Conservation (phyloP, 208 protist species). For the Acanthamoeba lenticulata region DNA sequence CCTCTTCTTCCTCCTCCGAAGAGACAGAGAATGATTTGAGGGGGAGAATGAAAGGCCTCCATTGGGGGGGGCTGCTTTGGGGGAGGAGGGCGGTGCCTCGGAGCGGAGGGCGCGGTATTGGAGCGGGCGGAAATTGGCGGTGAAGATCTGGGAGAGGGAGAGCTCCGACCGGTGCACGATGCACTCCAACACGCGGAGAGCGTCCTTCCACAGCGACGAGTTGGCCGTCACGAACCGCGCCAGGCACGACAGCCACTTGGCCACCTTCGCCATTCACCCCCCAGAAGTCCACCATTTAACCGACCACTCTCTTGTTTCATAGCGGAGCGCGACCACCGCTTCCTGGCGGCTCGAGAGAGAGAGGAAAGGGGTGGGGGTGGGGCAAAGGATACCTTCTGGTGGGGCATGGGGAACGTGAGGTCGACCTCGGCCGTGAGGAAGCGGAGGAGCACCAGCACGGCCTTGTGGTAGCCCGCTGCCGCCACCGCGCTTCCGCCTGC, state of each 20-base stretch:
- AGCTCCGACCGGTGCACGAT: conserved; percentile 51
- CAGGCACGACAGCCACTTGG: conserved; percentile 55
- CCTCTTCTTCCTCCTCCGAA: too few relatives aligned
- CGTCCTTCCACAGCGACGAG: conserved; percentile 60
- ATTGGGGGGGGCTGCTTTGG: neutral
- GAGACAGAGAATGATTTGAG: too few relatives aligned
- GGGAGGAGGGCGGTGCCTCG: neutral
- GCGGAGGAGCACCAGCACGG: conserved; percentile 52
- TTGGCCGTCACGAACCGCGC: conserved; percentile 47
- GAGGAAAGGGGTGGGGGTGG: neutral
- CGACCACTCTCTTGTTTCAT: neutral
- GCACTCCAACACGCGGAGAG: conserved; percentile 42
- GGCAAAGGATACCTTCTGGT: neutral
- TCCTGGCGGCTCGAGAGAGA: too few relatives aligned
- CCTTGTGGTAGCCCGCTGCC: conserved; percentile 49
- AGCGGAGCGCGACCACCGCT: too few relatives aligned
- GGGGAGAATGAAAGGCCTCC: neutral
- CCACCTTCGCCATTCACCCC: neutral
- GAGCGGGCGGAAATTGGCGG: conserved; percentile 46
- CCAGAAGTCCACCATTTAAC: neutral
- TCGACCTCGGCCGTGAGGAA: conserved; percentile 25
- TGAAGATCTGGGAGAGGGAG: conserved; percentile 56
- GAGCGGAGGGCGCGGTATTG: neutral
- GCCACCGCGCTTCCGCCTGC: conserved; percentile 36
- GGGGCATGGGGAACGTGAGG: neutral